Conservation (phyloP, 108 stramenopile genomes). For the Mediolabrus comicus region DNA sequence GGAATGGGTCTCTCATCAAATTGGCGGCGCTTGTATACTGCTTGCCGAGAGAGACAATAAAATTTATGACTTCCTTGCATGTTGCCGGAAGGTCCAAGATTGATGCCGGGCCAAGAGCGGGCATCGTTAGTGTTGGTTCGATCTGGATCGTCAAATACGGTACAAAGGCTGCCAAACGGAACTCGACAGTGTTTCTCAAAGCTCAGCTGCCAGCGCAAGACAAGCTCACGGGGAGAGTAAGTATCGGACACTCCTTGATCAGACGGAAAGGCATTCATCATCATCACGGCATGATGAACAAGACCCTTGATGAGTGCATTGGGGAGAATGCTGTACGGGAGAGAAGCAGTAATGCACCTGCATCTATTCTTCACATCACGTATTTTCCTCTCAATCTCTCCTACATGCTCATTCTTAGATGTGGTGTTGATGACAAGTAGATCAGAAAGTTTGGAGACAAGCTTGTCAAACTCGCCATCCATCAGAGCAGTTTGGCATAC, state of each 20-base stretch:
- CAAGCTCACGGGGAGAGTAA: slow-evolving; percentile 7
- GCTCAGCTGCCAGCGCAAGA: slow-evolving; percentile 6
- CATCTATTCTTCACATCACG: slow-evolving; percentile 14
- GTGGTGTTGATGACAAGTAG: slow-evolving; percentile 2
- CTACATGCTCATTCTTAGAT: slow-evolving; percentile 45
- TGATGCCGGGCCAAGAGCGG: neutral
- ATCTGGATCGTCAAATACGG: slow-evolving; percentile 1
- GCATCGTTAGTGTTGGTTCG: slow-evolving; percentile 4
- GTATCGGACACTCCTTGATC: slow-evolving; percentile 4
- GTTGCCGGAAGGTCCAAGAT: slow-evolving; percentile 17
- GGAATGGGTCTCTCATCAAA: slow-evolving; percentile 14
- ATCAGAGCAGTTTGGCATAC: neutral
- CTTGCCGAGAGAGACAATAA: neutral
- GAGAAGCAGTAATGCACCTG: neutral
- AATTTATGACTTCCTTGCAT: slow-evolving; percentile 12
- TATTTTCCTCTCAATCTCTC: slow-evolving; percentile 45
- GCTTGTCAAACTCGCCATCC: slow-evolving; percentile 33
- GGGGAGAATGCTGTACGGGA: slow-evolving; percentile 7
- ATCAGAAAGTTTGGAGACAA: neutral
- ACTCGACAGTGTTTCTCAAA: neutral
- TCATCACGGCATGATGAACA: slow-evolving; percentile 6
- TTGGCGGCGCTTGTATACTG: neutral
- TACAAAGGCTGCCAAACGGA: neutral
- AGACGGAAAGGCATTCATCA: slow-evolving; percentile 25
- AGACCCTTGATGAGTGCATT: neutral